Conservation (phyloP, 192 early-diverging fungal species). For the Coemansia sp. region DNA sequence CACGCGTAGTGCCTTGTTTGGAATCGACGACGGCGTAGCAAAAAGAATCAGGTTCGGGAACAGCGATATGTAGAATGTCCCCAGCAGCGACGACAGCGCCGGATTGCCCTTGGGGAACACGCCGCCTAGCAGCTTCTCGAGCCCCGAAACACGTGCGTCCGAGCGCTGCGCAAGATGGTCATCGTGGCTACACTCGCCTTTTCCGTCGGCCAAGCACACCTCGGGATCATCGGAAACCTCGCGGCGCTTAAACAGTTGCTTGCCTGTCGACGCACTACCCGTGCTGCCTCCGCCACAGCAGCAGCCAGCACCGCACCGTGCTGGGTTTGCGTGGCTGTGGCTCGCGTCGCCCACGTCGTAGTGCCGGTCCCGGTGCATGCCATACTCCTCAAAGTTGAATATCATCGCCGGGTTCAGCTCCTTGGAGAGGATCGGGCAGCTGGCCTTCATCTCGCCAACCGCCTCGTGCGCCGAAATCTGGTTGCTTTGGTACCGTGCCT, state of each 20-base stretch:
- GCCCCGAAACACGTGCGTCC: slow-evolving; percentile 15
- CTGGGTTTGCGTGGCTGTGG: slow-evolving; percentile 26
- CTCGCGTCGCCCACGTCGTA: slow-evolving; percentile 40
- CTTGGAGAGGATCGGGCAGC: slow-evolving; percentile 52
- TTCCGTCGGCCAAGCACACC: slow-evolving; percentile 29
- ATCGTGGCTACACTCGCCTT: slow-evolving; percentile 16
- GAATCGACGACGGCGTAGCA: slow-evolving; percentile 71
- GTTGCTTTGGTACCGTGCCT: slow-evolving; percentile 30
- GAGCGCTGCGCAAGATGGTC: slow-evolving; percentile 6
- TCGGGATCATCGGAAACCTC: slow-evolving; percentile 15
- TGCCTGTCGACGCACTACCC: slow-evolving; percentile 1
- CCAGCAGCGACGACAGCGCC: slow-evolving; percentile 57
- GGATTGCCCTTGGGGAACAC: slow-evolving; percentile 52
- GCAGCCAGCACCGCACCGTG: slow-evolving; percentile 1
- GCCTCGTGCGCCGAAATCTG: slow-evolving; percentile 31
- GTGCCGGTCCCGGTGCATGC: slow-evolving; percentile 28
- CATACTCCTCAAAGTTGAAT: slow-evolving; percentile 53
- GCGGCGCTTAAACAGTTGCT: slow-evolving; percentile 36
- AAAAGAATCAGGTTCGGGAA: slow-evolving; percentile 79
- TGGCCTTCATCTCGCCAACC: slow-evolving; percentile 46
- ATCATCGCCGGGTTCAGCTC: slow-evolving; percentile 53
- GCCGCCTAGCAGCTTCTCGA: slow-evolving; percentile 45
- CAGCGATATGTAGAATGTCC: slow-evolving; percentile 77
- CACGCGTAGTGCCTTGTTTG: slow-evolving; percentile 54
- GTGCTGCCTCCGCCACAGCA: slow-evolving; percentile 16